Evolutionary conservation across 176 grass and related monocot genomes (phyloP).

Genomic region (Tuctoria greenei): DNA sequence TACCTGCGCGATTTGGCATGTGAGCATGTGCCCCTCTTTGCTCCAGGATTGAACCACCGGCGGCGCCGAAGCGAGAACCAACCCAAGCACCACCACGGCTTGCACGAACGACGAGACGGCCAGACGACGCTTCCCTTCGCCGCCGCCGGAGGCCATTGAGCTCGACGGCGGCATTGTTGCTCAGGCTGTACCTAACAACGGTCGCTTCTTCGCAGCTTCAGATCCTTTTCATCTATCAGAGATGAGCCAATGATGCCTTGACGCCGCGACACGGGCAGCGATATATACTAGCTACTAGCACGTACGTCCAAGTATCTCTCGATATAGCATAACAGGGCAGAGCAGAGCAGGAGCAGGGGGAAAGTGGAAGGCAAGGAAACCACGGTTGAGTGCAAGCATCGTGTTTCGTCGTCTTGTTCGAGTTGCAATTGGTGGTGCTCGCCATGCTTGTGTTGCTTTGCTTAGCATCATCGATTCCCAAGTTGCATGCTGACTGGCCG

Average conservation of each 20-base stretch:
- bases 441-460: conserved; percentile 29
- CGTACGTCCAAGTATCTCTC: neutral
- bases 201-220: neutral
- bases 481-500: neutral
- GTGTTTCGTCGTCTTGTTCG: conserved; percentile 39
- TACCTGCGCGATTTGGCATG: conserved; percentile 86
- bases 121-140: neutral
- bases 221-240: neutral
- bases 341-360: too few species aligned
- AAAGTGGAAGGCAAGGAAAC: neutral
- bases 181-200: neutral
- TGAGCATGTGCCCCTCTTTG: conserved; percentile 82
- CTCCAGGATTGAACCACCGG: conserved; percentile 61
- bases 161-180: too few species aligned
- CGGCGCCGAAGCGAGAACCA: conserved; percentile 45
- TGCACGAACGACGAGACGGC: neutral
- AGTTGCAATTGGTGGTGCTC: neutral
- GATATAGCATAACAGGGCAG: neutral
- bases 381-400: conserved; percentile 53
- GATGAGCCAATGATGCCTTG: neutral
- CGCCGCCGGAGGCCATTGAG: neutral
- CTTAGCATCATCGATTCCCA: conserved; percentile 37
- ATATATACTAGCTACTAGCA: neutral
- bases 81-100: neutral
- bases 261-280: neutral